A percentile compares a stretch with the other conserved stretches of the same genome.
phyloP scores from a whole-genome alignment of 2,329 filamentous ascomycete species.

The Paraphoma chrysanthemicola region DNA sequence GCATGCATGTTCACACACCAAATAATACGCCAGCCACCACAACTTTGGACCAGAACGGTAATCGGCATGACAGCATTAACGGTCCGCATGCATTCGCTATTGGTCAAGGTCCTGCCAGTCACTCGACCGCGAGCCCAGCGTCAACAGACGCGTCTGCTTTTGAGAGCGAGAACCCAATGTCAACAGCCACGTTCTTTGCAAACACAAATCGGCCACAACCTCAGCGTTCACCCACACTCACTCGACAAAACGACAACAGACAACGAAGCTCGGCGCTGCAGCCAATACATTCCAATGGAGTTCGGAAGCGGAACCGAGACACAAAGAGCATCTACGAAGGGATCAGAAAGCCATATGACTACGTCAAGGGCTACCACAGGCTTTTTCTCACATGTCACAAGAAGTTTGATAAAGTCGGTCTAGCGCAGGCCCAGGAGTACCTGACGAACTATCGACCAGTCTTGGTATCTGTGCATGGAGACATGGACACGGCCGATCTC shows the following conservation, averaged over 20 bases:
- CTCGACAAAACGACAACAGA: constrained; percentile 35
- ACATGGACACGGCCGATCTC: constrained; percentile 85
- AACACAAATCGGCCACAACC: constrained; percentile 39
- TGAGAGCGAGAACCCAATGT: constrained; percentile 51
- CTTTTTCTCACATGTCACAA: constrained; percentile 81
- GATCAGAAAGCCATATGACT: constrained; percentile 90
- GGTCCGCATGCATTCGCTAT: constrained; percentile 67
- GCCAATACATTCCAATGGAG: constrained; percentile 38
- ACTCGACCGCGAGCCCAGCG: constrained; percentile 65
- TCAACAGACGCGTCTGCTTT: constrained; percentile 53
- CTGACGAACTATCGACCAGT: constrained; percentile 89
- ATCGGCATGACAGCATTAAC: constrained; percentile 43
- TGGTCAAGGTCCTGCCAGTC: constrained; percentile 62
- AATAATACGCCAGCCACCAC: constrained; percentile 50
- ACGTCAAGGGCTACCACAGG: constrained; percentile 88
- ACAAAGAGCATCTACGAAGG: constrained; percentile 86
- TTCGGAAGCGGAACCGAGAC: constrained; percentile 66
- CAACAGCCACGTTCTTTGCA: constrained; percentile 43
- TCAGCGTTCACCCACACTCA: constrained; percentile 37
- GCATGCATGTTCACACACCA: constrained; percentile 52
- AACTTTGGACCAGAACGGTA: constrained; percentile 35
- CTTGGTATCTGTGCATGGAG: constrained; percentile 89
- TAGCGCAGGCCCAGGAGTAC: constrained; percentile 82
- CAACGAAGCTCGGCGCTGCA: constrained; percentile 39
- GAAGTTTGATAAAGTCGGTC: constrained; percentile 79